These are phyloP conservation scores for Brassica napus DNA, from an alignment of 345 rosid genomes.

Conservation along the genomic window Da-Ae NC_063448.1:8721501-8722000, in stretches of 20 bases:
- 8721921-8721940: constrained; percentile 19
- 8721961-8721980: constrained; percentile 44
- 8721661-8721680: background rate
- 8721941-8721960: background rate
- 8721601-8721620: background rate
- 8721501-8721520: background rate
- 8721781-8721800: no score
- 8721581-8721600: background rate
- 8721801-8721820: background rate
- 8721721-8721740: background rate
- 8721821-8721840: constrained; percentile 30
- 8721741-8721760: background rate
- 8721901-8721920: background rate
- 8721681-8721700: background rate
- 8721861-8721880: background rate
- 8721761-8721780: background rate
- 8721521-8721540: background rate
- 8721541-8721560: background rate
- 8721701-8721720: background rate
- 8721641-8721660: background rate
- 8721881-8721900: background rate
- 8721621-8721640: background rate
- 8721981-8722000: constrained; percentile 41
- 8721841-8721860: constrained; percentile 3
- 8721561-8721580: background rate